Percentiles rank a stretch among this genome's conserved stretches.
These are phyloP conservation scores for Diutina ranongensis DNA, from an alignment of 1,139 yeast genomes.

Conservation along the genomic window DNA sequence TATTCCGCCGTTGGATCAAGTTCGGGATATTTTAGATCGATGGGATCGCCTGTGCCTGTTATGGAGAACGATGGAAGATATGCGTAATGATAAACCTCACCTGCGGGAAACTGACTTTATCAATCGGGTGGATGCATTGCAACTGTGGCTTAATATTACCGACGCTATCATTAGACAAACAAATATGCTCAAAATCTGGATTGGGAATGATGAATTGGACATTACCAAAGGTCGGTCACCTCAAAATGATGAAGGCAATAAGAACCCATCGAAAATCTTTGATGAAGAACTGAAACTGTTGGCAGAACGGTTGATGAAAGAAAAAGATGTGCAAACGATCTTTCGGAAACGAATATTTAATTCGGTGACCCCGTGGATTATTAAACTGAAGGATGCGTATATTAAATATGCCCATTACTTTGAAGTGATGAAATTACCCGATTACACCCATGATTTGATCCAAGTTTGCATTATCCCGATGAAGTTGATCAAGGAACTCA, in stretches of 20 bases:
- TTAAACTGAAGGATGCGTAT: slow-evolving; percentile 67
- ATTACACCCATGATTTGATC: slow-evolving; percentile 56
- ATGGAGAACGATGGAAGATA: slow-evolving; percentile 73
- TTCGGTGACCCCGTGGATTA: slow-evolving; percentile 60
- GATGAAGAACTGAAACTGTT: slow-evolving; percentile 54
- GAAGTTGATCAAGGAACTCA: slow-evolving; percentile 69
- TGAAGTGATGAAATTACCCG: slow-evolving; percentile 63
- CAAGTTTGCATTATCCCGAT: slow-evolving; percentile 69
- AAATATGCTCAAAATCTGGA: slow-evolving; percentile 49
- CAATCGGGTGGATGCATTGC: slow-evolving; percentile 60
- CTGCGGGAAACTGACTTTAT: slow-evolving; percentile 57
- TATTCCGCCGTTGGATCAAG: slow-evolving; percentile 34
- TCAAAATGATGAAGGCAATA: slow-evolving; percentile 7
- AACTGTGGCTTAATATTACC: slow-evolving; percentile 75
- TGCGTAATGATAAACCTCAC: slow-evolving; percentile 69
- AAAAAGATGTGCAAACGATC: slow-evolving; percentile 65
- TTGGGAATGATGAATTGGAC: slow-evolving; percentile 74
- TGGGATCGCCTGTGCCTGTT: slow-evolving; percentile 62
- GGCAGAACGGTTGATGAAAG: slow-evolving; percentile 80
- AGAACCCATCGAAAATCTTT: slow-evolving; percentile 29
- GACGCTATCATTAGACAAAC: slow-evolving; percentile 55
- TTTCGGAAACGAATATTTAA: slow-evolving; percentile 49
- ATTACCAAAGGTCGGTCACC: slow-evolving; percentile 23
- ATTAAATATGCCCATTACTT: slow-evolving; percentile 52
- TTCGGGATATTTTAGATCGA: slow-evolving; percentile 42